These are phyloP conservation scores for Aspergillus sclerotialis DNA, from an alignment of 2,329 filamentous ascomycete genomes.

Conservation along the genomic window DNA sequence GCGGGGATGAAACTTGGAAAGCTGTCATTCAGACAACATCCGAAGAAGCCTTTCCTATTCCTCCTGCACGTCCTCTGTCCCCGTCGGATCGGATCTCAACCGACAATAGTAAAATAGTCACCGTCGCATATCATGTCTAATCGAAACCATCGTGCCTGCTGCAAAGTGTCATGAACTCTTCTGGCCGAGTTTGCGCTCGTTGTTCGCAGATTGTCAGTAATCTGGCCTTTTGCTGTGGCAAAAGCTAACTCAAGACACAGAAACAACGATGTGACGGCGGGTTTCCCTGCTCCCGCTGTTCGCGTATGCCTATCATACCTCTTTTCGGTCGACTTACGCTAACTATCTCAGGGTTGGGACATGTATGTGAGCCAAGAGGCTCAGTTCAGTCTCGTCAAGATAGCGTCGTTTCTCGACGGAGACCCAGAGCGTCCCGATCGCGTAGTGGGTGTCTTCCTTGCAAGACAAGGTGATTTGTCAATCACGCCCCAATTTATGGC, in stretches of 20 bases:
- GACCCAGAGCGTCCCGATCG: slow-evolving; percentile 18
- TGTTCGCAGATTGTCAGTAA: not conserved
- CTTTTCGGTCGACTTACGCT: not conserved
- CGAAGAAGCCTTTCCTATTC: too few species aligned
- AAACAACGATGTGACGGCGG: slow-evolving; percentile 23
- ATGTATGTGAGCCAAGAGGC: slow-evolving; percentile 12
- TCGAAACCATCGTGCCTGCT: not conserved
- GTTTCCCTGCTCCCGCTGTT: slow-evolving; percentile 18
- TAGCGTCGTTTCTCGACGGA: slow-evolving; percentile 4
- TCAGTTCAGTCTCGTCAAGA: slow-evolving; percentile 4
- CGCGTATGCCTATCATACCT: slow-evolving; percentile 10
- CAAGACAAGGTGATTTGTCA: slow-evolving; percentile 15
- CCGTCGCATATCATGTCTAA: not conserved
- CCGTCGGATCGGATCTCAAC: not conserved
- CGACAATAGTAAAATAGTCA: not conserved
- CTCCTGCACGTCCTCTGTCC: too few species aligned
- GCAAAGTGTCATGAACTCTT: not conserved
- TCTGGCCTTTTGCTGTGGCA: too few species aligned
- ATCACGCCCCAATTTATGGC: too few species aligned
- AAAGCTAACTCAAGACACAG: slow-evolving; percentile 3
- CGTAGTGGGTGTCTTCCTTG: slow-evolving; percentile 19
- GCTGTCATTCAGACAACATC: too few species aligned
- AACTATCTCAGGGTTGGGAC: slow-evolving; percentile 13
- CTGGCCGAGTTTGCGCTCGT: not conserved
- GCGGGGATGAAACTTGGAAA: too few species aligned